These are phyloP conservation scores for Coniochaeta prunicola DNA, from an alignment of 2,329 filamentous ascomycete species.

Conservation along the genomic window DNA sequence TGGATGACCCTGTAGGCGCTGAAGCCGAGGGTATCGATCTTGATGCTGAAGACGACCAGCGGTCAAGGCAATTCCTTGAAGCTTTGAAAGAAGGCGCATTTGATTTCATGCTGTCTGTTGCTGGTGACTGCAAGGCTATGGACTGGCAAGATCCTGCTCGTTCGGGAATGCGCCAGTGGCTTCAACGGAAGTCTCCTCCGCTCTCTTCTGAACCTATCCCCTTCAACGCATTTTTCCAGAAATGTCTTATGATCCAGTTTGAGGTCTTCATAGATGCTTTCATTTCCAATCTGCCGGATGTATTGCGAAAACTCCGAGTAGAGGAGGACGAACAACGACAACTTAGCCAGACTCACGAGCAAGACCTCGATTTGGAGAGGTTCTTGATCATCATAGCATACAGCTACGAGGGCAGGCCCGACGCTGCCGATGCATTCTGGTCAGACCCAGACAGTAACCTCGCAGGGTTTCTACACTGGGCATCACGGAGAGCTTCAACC, in stretches of 20 bases:
- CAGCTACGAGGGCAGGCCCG: slow-evolving; percentile 76
- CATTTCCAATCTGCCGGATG: slow-evolving; percentile 91
- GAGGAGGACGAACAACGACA: slow-evolving; percentile 86
- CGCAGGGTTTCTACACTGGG: slow-evolving; percentile 93
- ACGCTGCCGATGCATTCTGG: slow-evolving; percentile 87
- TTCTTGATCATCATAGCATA: slow-evolving; percentile 92
- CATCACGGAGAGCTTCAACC: slow-evolving; percentile 89
- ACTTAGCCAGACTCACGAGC: slow-evolving; percentile 56
- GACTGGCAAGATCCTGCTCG: slow-evolving; percentile 87
- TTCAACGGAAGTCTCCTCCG: slow-evolving; percentile 71
- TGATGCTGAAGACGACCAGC: slow-evolving; percentile 60
- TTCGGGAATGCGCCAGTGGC: slow-evolving; percentile 70
- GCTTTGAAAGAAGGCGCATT: slow-evolving; percentile 83
- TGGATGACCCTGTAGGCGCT: slow-evolving; percentile 60
- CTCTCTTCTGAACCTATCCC: slow-evolving; percentile 60
- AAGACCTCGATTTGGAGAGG: slow-evolving; percentile 72
- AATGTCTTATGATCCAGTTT: slow-evolving; percentile 68
- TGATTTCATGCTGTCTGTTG: slow-evolving; percentile 81
- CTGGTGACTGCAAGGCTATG: slow-evolving; percentile 70
- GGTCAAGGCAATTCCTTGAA: slow-evolving; percentile 67
- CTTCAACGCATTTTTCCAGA: slow-evolving; percentile 66
- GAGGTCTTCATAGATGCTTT: slow-evolving; percentile 87
- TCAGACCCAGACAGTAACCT: slow-evolving; percentile 85
- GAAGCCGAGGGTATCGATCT: slow-evolving; percentile 56
- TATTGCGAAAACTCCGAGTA: slow-evolving; percentile 73